These are phyloP conservation scores for Colletotrichum salicis DNA, from an alignment of 2,329 filamentous ascomycete species.

Conservation along the genomic window DNA sequence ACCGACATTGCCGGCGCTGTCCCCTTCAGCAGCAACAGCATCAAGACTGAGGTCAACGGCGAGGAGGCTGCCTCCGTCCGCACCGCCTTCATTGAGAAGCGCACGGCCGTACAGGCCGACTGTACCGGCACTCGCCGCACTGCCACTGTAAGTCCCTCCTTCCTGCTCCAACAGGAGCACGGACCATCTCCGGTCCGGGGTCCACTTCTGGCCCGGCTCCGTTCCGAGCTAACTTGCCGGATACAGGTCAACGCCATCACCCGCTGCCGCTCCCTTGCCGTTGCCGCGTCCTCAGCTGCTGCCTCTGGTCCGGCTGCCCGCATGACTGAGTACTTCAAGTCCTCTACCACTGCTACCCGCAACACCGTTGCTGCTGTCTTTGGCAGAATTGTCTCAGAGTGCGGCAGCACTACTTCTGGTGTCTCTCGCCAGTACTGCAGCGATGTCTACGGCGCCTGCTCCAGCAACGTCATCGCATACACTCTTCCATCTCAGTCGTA, in stretches of 20 bases:
- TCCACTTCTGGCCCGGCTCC: not conserved
- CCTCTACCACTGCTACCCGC: slow-evolving; percentile 55
- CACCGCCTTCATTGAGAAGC: slow-evolving; percentile 58
- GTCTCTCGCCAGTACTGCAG: slow-evolving; percentile 67
- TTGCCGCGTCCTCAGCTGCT: slow-evolving; percentile 61
- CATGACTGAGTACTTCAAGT: slow-evolving; percentile 73
- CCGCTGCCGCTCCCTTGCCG: slow-evolving; percentile 65
- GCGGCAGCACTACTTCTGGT: slow-evolving; percentile 59
- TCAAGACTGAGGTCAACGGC: slow-evolving; percentile 68
- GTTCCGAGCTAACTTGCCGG: not conserved
- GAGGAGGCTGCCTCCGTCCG: slow-evolving; percentile 61
- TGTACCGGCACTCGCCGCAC: slow-evolving; percentile 61
- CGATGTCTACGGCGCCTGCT: slow-evolving; percentile 65
- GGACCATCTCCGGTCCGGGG: not conserved
- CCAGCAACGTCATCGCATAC: slow-evolving; percentile 65
- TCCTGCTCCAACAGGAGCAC: not conserved
- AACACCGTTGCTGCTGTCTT: slow-evolving; percentile 63
- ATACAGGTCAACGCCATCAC: slow-evolving; percentile 56
- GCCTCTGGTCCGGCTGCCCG: slow-evolving; percentile 59
- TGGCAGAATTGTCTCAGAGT: slow-evolving; percentile 63
- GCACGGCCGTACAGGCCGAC: slow-evolving; percentile 61
- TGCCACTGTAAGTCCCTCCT: slow-evolving; percentile 45
- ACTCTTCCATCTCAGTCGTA: slow-evolving; percentile 63
- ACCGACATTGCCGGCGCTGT: slow-evolving; percentile 66
- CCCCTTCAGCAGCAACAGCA: slow-evolving; percentile 67